These are phyloP conservation scores for Pyrus hybrid DNA, from an alignment of 331 rosid species.

Conservation along the genomic window DNA sequence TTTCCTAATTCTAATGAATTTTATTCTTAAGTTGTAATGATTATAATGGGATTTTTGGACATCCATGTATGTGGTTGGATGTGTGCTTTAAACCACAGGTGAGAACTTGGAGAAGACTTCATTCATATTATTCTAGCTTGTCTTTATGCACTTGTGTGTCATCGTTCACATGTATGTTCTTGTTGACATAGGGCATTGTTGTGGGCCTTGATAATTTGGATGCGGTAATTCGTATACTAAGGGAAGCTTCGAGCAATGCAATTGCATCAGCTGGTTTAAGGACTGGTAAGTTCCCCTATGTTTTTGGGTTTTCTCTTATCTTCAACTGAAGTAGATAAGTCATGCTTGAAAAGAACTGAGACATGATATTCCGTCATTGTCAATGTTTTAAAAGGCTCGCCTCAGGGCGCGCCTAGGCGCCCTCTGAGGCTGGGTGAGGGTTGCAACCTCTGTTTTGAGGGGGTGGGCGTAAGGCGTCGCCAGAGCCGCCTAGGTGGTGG, in stretches of 20 bases:
- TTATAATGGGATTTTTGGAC: neutral
- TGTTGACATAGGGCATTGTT: conserved; percentile 60
- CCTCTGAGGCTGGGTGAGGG: too few relatives aligned
- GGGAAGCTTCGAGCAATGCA: conserved; percentile 71
- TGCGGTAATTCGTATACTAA: conserved; percentile 56
- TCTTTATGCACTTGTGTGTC: neutral
- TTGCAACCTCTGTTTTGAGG: too few relatives aligned
- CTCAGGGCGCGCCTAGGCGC: too few relatives aligned
- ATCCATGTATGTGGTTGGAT: neutral
- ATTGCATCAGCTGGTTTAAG: conserved; percentile 55
- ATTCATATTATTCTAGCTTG: neutral
- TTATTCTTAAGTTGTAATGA: neutral
- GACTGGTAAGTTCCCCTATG: conserved; percentile 42
- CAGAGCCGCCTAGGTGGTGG: too few relatives aligned
- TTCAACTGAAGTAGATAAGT: neutral
- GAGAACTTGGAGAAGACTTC: neutral
- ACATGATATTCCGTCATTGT: neutral
- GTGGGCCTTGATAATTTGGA: conserved; percentile 86
- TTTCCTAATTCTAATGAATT: neutral
- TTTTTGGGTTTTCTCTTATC: neutral
- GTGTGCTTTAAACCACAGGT: neutral
- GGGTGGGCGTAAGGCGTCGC: too few relatives aligned
- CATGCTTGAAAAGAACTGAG: neutral
- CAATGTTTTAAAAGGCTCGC: neutral
- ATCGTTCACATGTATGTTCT: conserved; percentile 4